Percentiles rank a stretch among this genome's conserved stretches.
Conservation (phyloP, 768 basidiomycete species). For the Tremella mesenterica region DNA sequence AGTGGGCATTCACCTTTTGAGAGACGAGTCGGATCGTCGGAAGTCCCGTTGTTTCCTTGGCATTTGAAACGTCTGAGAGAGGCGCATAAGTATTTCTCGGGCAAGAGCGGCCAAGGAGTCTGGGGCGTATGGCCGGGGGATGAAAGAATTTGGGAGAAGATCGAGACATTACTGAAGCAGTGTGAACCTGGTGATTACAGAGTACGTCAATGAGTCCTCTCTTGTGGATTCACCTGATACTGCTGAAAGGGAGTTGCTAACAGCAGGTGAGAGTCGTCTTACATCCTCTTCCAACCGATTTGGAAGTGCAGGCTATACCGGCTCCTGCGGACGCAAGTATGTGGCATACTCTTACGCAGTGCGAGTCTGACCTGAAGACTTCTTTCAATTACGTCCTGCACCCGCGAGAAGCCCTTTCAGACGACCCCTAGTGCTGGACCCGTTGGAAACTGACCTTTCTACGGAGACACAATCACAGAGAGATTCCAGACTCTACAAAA, state of each 20-base stretch:
- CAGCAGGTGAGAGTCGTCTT: slow-evolving; percentile 24
- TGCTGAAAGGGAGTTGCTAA: background rate
- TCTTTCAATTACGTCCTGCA: slow-evolving; percentile 3
- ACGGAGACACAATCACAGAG: slow-evolving; percentile 1
- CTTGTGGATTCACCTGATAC: background rate
- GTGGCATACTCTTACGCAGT: background rate
- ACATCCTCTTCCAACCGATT: slow-evolving; percentile 5
- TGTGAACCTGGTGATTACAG: slow-evolving; percentile 29
- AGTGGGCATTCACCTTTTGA: slow-evolving; percentile 21
- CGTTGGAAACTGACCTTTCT: background rate
- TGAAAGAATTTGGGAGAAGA: slow-evolving; percentile 15
- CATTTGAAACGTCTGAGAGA: slow-evolving; percentile 25
- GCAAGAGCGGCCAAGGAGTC: slow-evolving; percentile 10
- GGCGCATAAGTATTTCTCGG: slow-evolving; percentile 19
- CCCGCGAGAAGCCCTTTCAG: slow-evolving; percentile 3
- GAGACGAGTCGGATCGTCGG: background rate
- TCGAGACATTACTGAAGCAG: slow-evolving; percentile 8
- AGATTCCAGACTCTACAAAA: slow-evolving; percentile 29
- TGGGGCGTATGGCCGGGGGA: slow-evolving; percentile 32
- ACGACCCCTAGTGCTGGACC: slow-evolving; percentile 8
- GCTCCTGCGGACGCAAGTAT: slow-evolving; percentile 19
- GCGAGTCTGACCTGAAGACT: background rate
- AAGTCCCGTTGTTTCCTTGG: slow-evolving; percentile 19
- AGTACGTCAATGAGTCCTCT: too few relatives aligned
- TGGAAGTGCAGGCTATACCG: slow-evolving; percentile 21